Evolutionary conservation across 1,139 yeast species (phyloP).

Genomic region (Kodamaea derodonti): DNA sequence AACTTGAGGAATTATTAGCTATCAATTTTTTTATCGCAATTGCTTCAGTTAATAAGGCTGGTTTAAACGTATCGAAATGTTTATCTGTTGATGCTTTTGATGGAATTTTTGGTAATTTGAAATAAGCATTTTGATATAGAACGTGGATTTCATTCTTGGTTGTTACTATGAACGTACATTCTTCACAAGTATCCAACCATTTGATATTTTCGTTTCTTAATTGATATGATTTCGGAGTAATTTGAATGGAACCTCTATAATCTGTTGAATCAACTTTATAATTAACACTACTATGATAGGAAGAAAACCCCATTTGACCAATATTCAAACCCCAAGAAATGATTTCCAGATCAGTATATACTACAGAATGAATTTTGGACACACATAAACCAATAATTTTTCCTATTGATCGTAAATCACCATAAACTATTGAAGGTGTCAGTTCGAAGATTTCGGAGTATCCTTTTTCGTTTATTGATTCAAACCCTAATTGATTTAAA

Average conservation of each 20-base stretch:
- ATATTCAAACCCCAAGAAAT: slow-evolving; percentile 78
- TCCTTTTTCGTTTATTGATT: slow-evolving; percentile 22
- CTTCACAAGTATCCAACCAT: slow-evolving; percentile 64
- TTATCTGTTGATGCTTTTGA: slow-evolving; percentile 29
- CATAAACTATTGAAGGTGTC: slow-evolving; percentile 48
- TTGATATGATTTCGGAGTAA: slow-evolving; percentile 40
- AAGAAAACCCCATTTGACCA: slow-evolving; percentile 76
- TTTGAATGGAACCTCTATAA: slow-evolving; percentile 33
- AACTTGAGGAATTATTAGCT: slow-evolving; percentile 31
- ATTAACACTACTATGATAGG: slow-evolving; percentile 17
- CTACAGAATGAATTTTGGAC: slow-evolving; percentile 71
- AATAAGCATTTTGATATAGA: slow-evolving; percentile 55
- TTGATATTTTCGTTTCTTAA: slow-evolving; percentile 48
- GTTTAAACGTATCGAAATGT: slow-evolving; percentile 52
- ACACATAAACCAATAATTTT: slow-evolving; percentile 55
- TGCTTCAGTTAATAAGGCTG: slow-evolving; percentile 43
- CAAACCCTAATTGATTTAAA: slow-evolving; percentile 62
- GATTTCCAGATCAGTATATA: slow-evolving; percentile 49
- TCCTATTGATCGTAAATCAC: slow-evolving; percentile 40
- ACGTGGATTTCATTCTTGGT: slow-evolving; percentile 60
- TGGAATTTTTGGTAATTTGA: slow-evolving; percentile 43
- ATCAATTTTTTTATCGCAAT: slow-evolving; percentile 30
- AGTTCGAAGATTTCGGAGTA: slow-evolving; percentile 36
- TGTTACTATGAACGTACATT: slow-evolving; percentile 65
- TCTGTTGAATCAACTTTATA: slow-evolving; percentile 22